phyloP scores from a whole-genome alignment of 371 early-diverging fungal genomes.

The Nematocida major region DNA sequence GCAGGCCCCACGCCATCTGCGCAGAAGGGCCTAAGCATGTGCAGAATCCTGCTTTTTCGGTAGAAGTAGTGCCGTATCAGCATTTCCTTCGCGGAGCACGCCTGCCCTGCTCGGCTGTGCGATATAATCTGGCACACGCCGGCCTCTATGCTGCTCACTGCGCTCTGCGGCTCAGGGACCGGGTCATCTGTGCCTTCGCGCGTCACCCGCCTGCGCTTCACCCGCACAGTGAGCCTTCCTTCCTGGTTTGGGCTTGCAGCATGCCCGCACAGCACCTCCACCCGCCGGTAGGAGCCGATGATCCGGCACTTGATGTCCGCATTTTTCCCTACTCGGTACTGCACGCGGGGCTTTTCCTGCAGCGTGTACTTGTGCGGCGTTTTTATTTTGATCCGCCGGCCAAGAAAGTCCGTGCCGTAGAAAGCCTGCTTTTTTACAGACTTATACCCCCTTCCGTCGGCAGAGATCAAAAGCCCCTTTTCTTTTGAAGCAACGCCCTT shows the following conservation, averaged over 20 bases:
- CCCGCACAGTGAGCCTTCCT: not conserved
- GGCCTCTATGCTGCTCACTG: not conserved
- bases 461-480: not conserved
- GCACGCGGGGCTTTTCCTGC: not conserved
- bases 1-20: not conserved
- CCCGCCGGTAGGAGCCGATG: not conserved
- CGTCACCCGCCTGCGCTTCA: not conserved
- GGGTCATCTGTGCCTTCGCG: not conserved
- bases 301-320: not conserved
- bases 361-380: conserved; percentile 2
- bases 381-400: not conserved
- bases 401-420: conserved; percentile 3
- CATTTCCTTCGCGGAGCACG: not conserved
- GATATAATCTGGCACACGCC: not conserved
- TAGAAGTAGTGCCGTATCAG: not conserved
- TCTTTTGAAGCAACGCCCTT: not conserved
- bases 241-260: no score
- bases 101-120: not conserved
- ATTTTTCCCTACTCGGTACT: not conserved
- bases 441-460: not conserved
- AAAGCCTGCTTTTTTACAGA: not conserved
- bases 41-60: not conserved
- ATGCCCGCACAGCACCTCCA: not conserved
- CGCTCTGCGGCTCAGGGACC: not conserved
- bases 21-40: not conserved